Percentiles rank a stretch among this genome's conserved stretches.
Conservation (phyloP, 352 stramenopile genomes). For the Hyaloperonospora brassicae region DNA sequence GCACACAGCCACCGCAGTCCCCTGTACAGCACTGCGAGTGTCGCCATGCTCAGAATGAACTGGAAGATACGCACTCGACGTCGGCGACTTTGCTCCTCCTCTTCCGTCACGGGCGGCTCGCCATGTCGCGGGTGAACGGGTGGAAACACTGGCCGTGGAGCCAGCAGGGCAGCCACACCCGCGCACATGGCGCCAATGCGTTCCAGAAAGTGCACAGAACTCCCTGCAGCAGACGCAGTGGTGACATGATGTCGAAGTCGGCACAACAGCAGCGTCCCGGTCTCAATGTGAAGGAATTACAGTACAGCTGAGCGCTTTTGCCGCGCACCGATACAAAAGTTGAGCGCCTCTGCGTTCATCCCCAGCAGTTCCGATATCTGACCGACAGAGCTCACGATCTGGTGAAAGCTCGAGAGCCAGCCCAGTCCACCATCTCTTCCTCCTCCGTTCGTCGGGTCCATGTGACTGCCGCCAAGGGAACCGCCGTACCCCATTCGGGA, state of each 20-base stretch:
- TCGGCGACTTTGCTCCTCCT: conserved; percentile 62
- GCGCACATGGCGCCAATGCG: conserved; percentile 72
- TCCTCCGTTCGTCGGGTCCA: conserved; percentile 46
- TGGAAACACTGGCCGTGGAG: conserved; percentile 51
- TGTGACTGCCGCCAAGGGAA: conserved; percentile 28
- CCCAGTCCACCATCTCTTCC: too few species aligned
- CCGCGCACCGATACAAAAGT: too few species aligned
- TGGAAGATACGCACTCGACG: conserved; percentile 74
- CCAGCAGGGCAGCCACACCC: conserved; percentile 56
- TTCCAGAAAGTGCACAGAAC: conserved; percentile 80
- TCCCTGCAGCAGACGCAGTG: conserved; percentile 30
- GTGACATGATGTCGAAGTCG: too few species aligned
- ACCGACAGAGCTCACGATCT: conserved; percentile 60
- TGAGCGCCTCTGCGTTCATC: conserved; percentile 68
- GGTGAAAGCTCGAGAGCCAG: conserved; percentile 61
- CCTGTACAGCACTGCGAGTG: conserved; percentile 51
- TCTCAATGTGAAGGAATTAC: too few species aligned
- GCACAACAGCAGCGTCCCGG: too few species aligned
- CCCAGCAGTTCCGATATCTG: conserved; percentile 72
- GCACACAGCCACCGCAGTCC: conserved; percentile 44
- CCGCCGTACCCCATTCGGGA: conserved; percentile 31
- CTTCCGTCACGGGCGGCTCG: conserved; percentile 48
- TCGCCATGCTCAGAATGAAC: conserved; percentile 63
- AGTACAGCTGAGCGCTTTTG: too few species aligned
- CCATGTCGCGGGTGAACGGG: conserved; percentile 68